phyloP scores from a whole-genome alignment of 1,139 yeast genomes.

The Fermentozyma sake region DNA sequence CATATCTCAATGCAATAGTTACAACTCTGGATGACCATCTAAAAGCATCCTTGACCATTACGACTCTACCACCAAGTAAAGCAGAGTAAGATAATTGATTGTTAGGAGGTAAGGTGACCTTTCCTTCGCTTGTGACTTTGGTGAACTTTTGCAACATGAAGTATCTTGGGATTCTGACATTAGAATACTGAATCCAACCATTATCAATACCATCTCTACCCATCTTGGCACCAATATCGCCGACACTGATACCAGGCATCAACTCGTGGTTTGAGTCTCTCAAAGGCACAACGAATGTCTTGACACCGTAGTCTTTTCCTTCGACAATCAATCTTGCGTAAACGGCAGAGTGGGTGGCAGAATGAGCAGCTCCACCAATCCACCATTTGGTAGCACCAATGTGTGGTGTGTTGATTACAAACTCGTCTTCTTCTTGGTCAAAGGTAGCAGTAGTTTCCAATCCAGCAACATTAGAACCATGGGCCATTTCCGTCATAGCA shows the following conservation, averaged over 20 bases:
- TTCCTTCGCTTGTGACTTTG: slow-evolving; percentile 65
- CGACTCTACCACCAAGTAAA: slow-evolving; percentile 80
- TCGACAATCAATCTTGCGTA: slow-evolving; percentile 80
- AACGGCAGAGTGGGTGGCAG: slow-evolving; percentile 78
- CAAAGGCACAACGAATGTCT: slow-evolving; percentile 84
- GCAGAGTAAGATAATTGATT: slow-evolving; percentile 89
- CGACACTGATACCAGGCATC: slow-evolving; percentile 75
- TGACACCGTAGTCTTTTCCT: slow-evolving; percentile 85
- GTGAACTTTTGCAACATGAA: slow-evolving; percentile 80
- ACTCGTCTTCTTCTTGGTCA: slow-evolving; percentile 60
- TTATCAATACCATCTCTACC: slow-evolving; percentile 88
- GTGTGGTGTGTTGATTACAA: slow-evolving; percentile 80
- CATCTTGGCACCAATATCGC: slow-evolving; percentile 93
- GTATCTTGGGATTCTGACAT: slow-evolving; percentile 78
- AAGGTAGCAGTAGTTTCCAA: slow-evolving; percentile 88
- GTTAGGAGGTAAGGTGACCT: slow-evolving; percentile 70
- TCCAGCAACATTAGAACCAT: slow-evolving; percentile 91
- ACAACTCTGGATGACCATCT: slow-evolving; percentile 74
- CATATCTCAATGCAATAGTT: slow-evolving; percentile 83
- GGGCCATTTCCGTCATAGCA: slow-evolving; percentile 92
- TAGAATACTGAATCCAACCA: slow-evolving; percentile 89
- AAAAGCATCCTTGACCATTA: slow-evolving; percentile 82
- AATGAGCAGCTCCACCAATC: slow-evolving; percentile 97
- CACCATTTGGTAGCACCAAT: slow-evolving; percentile 95
- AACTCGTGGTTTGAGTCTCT: slow-evolving; percentile 70